A percentile compares a stretch with the other conserved stretches of the same genome.
These are phyloP conservation scores for Dalbergia oliveri DNA, from an alignment of 306 rosid species.

Conservation along the genomic window DNA sequence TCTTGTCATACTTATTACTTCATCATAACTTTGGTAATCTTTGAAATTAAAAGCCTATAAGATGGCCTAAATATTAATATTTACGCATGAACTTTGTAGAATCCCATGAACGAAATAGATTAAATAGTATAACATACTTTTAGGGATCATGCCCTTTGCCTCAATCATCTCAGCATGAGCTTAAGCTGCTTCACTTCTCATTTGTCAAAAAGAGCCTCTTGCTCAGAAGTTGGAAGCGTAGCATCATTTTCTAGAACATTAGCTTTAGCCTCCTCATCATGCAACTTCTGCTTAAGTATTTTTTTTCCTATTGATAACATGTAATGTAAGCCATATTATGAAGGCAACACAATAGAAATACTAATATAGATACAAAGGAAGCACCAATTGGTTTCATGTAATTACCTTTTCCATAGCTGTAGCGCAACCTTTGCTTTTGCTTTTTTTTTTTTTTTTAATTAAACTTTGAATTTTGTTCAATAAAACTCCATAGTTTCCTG, in stretches of 20 bases:
- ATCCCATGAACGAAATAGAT: background rate
- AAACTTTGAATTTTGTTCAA: conserved; percentile 25
- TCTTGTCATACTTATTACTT: no score
- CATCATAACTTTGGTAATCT: no score
- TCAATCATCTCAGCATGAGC: conserved; percentile 59
- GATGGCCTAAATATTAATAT: no score
- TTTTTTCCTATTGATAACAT: conserved; percentile 19
- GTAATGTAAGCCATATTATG: background rate
- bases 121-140: conserved; percentile 48
- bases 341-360: background rate
- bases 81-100: conserved; percentile 2
- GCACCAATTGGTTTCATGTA: background rate
- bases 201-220: conserved; percentile 40
- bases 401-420: conserved; percentile 36
- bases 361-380: background rate
- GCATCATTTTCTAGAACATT: conserved; percentile 46
- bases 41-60: no score
- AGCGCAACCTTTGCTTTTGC: conserved; percentile 11
- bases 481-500: conserved; percentile 37
- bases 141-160: conserved; percentile 47
- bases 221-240: conserved; percentile 31
- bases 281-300: conserved; percentile 27
- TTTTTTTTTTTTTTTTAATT: background rate
- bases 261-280: conserved; percentile 52
- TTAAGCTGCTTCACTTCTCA: conserved; percentile 56